Evolutionary conservation across 2,329 filamentous ascomycete species (phyloP).

Genomic region (Colletotrichum coccodes): DNA sequence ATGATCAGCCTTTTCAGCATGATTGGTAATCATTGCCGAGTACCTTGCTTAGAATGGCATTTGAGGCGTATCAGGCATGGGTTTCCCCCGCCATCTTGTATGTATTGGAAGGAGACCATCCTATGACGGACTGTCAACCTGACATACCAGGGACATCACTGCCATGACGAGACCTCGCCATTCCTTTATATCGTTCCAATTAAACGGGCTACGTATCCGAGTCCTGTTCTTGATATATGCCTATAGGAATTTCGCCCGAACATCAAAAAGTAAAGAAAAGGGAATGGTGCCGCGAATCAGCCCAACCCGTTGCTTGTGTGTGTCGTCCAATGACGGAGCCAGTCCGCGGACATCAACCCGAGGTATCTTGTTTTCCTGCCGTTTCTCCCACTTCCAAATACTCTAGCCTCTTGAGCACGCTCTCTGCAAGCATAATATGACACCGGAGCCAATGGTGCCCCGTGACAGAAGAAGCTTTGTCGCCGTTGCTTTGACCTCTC

Average conservation of each 20-base stretch:
- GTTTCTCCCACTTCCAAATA: not conserved
- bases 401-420: not conserved
- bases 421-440: not conserved
- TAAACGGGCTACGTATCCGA: slow-evolving; percentile 3
- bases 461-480: not conserved
- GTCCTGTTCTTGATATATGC: slow-evolving; percentile 22
- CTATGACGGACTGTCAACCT: no score
- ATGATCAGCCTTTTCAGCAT: no score
- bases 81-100: no score
- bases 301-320: not conserved
- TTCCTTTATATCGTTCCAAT: slow-evolving; percentile 6
- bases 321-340: slow-evolving; percentile 26
- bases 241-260: slow-evolving; percentile 18
- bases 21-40: no score
- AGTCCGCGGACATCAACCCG: slow-evolving; percentile 25
- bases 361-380: slow-evolving; percentile 29
- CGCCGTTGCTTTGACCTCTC: not conserved
- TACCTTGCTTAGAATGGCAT: no score
- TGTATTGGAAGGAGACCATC: no score
- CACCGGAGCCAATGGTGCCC: not conserved
- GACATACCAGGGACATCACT: not conserved
- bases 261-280: slow-evolving; percentile 20
- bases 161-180: not conserved
- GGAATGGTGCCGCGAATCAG: slow-evolving; percentile 11
- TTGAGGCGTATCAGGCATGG: no score